Evolutionary conservation across 2,329 filamentous ascomycete species (phyloP), one percentile per base, ranked within the genome.

Genomic region (Fusarium devonianum): DNA sequence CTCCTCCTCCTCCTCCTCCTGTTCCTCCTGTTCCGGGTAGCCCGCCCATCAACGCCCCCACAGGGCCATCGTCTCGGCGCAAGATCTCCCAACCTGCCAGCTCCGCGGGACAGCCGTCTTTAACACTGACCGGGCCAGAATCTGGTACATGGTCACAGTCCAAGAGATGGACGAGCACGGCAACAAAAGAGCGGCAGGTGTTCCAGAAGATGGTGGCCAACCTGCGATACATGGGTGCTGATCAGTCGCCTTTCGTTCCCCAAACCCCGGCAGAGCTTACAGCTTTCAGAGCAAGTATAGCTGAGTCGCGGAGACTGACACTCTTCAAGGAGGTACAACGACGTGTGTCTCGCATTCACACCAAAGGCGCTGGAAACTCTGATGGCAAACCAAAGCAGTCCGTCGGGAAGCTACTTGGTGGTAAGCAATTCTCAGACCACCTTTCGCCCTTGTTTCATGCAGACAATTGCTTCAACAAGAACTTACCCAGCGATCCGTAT

Each of bases 201-300:
- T 75, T 72, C 45, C 60, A 69, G n/a, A 74, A 66, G 52, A 64
- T 71, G 61, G 60, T 64, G 58, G 56, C 64, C n/a, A 71, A 71
- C 33, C 49, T 76, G 38, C 66, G 63, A 14, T 67, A 71, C 36
- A 69, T 73, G 39, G 62, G 68, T n/a, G 67, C 68, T 2, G 65
- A 68, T 34, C 67, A 68, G 10, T 75, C 73, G 1, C 72, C 73
- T 1, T 72, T 69, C 36, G 49, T 74, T 5, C 74, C 74, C 8
- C 64, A 67, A 32, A 71, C 22, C 8, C 67, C 71, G 3, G 60
- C 63, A 2, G 68, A 74, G 21, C 61, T 73, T 26, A 64, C 71
- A 9, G 64, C 67, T 9, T 66, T 73, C 38, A 69, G 62, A 18
- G 64, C 65, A 4, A 54, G 60, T n/a, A 36, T 67, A 2, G 64